Evolutionary conservation across 768 basidiomycete genomes (phyloP).

Genomic region (Rhodocollybia butyracea): DNA sequence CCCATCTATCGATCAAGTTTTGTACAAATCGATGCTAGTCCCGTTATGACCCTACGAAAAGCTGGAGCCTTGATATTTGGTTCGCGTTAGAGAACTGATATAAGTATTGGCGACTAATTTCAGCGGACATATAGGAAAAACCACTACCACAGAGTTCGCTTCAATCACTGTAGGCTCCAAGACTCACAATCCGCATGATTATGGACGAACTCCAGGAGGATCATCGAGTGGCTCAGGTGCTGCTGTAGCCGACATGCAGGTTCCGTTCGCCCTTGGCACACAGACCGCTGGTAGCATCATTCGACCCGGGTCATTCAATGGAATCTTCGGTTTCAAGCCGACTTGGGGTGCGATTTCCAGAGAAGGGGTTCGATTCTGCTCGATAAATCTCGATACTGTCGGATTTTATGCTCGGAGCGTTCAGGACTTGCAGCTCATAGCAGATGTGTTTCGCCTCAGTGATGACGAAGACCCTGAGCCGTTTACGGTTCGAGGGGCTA

Average conservation of each 20-base stretch:
- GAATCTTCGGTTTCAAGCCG: conserved; percentile 14
- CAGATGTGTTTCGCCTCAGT: conserved; percentile 11
- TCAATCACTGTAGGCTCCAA: conserved; percentile 11
- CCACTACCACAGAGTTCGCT: conserved; percentile 15
- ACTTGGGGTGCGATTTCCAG: conserved; percentile 17
- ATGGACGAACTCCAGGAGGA: conserved; percentile 14
- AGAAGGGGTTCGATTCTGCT: conserved; percentile 14
- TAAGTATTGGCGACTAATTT: background rate
- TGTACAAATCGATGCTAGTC: conserved; percentile 11
- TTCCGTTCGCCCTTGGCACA: conserved; percentile 15
- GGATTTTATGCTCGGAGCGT: no score
- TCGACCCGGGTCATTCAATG: conserved; percentile 17
- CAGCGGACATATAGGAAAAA: conserved; percentile 8
- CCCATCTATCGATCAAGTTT: conserved; percentile 10
- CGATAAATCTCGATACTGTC: no score
- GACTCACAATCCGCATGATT: no score
- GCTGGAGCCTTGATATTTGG: conserved; percentile 16
- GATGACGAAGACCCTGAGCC: conserved; percentile 9
- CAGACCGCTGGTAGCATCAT: conserved; percentile 17
- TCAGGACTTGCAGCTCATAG: no score
- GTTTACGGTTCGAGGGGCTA: conserved; percentile 10
- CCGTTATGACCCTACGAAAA: conserved; percentile 12
- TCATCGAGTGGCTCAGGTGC: conserved; percentile 18
- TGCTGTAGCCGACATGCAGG: conserved; percentile 16
- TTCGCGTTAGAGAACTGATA: background rate